phyloP scores from a whole-genome alignment of 192 early-diverging fungal genomes.

The Globomyces pollinis-pini region DNA sequence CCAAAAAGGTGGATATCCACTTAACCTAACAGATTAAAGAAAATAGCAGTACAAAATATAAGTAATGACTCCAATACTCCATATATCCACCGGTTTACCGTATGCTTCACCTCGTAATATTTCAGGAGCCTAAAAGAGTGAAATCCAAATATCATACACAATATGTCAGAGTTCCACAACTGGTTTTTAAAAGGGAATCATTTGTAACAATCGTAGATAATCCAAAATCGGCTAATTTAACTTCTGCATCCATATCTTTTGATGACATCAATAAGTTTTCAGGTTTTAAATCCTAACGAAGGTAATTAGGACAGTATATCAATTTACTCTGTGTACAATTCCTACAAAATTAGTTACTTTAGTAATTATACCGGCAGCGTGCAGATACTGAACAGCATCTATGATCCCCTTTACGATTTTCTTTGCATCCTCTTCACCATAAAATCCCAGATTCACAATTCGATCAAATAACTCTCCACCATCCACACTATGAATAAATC shows the following conservation, averaged over 20 bases:
- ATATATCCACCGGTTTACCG: constrained; percentile 59
- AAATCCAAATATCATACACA: background rate
- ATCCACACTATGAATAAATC: constrained; percentile 13
- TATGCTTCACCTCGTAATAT: constrained; percentile 45
- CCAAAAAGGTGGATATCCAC: constrained; percentile 32
- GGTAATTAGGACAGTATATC: background rate
- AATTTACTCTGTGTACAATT: too few relatives aligned
- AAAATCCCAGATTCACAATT: constrained; percentile 29
- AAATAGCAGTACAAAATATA: too few relatives aligned
- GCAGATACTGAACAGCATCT: constrained; percentile 34
- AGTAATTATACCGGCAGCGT: constrained; percentile 15
- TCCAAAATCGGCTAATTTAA: constrained; percentile 60
- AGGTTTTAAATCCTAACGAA: constrained; percentile 32
- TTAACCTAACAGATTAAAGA: too few relatives aligned
- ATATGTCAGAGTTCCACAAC: constrained; percentile 36
- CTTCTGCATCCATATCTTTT: constrained; percentile 32
- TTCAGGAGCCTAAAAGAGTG: constrained; percentile 30
- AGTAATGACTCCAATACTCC: constrained; percentile 54
- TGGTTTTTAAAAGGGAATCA: constrained; percentile 48
- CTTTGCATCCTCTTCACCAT: constrained; percentile 34
- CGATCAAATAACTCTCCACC: constrained; percentile 42
- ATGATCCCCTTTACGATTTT: constrained; percentile 25
- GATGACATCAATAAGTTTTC: constrained; percentile 38
- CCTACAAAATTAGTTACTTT: constrained; percentile 7
- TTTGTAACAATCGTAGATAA: constrained; percentile 53